Conservation (phyloP, 192 early-diverging fungal species). For the Dissophora ornata region DNA sequence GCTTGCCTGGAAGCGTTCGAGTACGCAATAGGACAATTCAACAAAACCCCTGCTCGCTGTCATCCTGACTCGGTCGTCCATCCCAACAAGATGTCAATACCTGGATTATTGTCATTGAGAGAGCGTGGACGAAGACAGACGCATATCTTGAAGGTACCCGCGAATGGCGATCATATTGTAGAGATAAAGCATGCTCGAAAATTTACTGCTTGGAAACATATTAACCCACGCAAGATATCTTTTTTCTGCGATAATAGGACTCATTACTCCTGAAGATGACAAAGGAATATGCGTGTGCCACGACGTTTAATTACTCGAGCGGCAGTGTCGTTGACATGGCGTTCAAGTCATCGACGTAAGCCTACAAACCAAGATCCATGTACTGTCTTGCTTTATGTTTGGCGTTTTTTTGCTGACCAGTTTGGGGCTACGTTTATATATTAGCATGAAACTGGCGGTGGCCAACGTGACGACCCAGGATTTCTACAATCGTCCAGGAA, state of each 20-base stretch:
- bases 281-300: conserved; percentile 16
- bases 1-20: conserved; percentile 21
- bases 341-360: conserved; percentile 26
- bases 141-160: conserved; percentile 14
- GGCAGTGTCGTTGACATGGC: conserved; percentile 45
- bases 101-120: background rate
- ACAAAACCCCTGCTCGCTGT: background rate
- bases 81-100: conserved; percentile 5
- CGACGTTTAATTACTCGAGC: conserved; percentile 31
- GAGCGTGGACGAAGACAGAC: background rate
- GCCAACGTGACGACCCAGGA: conserved; percentile 43
- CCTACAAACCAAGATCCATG: background rate
- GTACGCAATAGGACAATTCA: conserved; percentile 11
- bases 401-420: no score
- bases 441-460: conserved; percentile 26
- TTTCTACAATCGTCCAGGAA: conserved; percentile 39
- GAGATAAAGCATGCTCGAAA: no score
- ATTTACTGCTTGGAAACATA: no score
- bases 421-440: no score
- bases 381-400: no score
- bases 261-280: conserved; percentile 2
- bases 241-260: no score
- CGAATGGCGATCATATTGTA: no score
- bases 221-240: no score
- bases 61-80: background rate